Conservation (phyloP, 371 early-diverging fungal species). For the Syncephalis plumigaleata region DNA sequence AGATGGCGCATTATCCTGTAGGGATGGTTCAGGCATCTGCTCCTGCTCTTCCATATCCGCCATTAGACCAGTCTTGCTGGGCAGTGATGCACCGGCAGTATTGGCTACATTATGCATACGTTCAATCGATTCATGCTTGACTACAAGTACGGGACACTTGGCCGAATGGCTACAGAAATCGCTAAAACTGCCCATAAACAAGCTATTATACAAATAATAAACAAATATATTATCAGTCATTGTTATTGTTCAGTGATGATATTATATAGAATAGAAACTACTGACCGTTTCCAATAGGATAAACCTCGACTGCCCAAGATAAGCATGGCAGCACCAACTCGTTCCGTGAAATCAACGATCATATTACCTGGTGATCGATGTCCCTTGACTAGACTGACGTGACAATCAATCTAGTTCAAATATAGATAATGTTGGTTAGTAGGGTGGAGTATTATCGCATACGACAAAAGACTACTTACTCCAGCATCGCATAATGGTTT, state of each 20-base stretch:
- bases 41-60: too few relatives aligned
- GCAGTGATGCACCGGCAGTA: too few relatives aligned
- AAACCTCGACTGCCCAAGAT: slow-evolving; percentile 27
- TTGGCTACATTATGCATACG: background rate
- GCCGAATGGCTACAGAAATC: slow-evolving; percentile 23
- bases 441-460: too few relatives aligned
- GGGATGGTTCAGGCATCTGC: too few relatives aligned
- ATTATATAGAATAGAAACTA: background rate
- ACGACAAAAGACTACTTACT: too few relatives aligned
- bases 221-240: background rate
- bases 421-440: too few relatives aligned
- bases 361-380: slow-evolving; percentile 10
- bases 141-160: slow-evolving; percentile 25
- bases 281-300: slow-evolving; percentile 25
- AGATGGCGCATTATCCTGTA: too few relatives aligned
- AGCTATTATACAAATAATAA: slow-evolving; percentile 10
- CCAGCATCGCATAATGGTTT: too few relatives aligned
- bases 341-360: slow-evolving; percentile 18
- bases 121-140: slow-evolving; percentile 13
- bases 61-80: too few relatives aligned
- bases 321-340: slow-evolving; percentile 15
- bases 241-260: too few relatives aligned
- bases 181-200: slow-evolving; percentile 28
- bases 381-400: too few relatives aligned
- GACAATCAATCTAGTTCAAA: too few relatives aligned